A percentile compares a stretch with the other conserved stretches of the same genome.
These are phyloP conservation scores for Magnaporthales sp. DNA, from an alignment of 2,329 filamentous ascomycete genomes.

Conservation along the genomic window DNA sequence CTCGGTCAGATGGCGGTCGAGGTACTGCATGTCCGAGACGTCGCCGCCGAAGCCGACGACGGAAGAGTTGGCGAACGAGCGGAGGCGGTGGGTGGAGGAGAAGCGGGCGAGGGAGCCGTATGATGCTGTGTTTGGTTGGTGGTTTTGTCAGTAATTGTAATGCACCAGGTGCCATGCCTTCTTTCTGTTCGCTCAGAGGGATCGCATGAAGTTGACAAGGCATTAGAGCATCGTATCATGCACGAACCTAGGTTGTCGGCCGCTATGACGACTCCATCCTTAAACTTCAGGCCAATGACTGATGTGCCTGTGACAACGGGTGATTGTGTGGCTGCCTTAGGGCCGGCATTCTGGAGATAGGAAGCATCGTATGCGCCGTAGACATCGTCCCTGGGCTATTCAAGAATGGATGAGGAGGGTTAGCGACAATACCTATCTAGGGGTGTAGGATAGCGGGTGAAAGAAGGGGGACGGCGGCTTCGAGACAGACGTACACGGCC, in stretches of 20 bases:
- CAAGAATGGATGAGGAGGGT: constrained; percentile 18
- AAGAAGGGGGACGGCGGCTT: constrained; percentile 1
- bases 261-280: constrained; percentile 90
- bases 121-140: constrained; percentile 57
- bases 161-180: neutral
- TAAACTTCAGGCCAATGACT: constrained; percentile 91
- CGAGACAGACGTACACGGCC: constrained; percentile 49
- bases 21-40: constrained; percentile 98
- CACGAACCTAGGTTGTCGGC: constrained; percentile 85
- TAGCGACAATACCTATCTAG: constrained; percentile 7
- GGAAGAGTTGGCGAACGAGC: constrained; percentile 73
- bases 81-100: constrained; percentile 91
- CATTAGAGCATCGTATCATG: neutral
- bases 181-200: neutral
- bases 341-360: constrained; percentile 63
- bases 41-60: constrained; percentile 94
- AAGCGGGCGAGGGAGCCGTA: constrained; percentile 97
- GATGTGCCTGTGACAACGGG: constrained; percentile 96
- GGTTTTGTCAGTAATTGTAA: neutral
- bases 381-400: constrained; percentile 88
- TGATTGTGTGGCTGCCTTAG: constrained; percentile 80
- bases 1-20: constrained; percentile 81
- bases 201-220: neutral
- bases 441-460: neutral
- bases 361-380: constrained; percentile 90